Percentiles rank a stretch among this genome's conserved stretches.
Evolutionary conservation across 306 rosid species (phyloP).

Genomic region (Psophocarpus tetragonolobus): DNA sequence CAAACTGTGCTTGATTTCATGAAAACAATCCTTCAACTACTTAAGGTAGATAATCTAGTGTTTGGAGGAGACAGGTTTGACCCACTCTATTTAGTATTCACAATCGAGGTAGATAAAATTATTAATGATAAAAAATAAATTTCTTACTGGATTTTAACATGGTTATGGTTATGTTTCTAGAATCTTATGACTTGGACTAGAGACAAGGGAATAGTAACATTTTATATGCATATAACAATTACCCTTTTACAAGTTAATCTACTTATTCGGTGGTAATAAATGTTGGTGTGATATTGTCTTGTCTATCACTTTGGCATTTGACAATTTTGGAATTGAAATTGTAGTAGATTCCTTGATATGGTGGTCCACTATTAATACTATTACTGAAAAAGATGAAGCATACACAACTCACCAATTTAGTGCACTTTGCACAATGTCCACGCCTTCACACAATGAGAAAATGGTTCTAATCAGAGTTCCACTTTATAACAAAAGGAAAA

Average conservation of each 20-base stretch:
- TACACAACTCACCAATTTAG: neutral
- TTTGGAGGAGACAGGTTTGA: neutral
- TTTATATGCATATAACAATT: neutral
- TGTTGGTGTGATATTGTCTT: neutral
- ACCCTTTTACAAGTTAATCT: neutral
- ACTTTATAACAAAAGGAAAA: neutral
- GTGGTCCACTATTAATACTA: neutral
- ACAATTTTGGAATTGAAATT: neutral
- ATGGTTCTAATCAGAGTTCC: neutral
- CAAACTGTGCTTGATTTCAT: conserved; percentile 24
- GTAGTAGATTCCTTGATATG: neutral
- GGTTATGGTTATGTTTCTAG: neutral
- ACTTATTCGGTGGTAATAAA: neutral
- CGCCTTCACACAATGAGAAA: neutral
- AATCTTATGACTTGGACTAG: neutral
- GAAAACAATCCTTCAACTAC: neutral
- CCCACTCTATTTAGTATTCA: neutral
- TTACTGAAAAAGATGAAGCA: neutral
- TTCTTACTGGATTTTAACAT: neutral
- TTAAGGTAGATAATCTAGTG: neutral
- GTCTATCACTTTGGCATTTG: neutral
- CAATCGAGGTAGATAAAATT: neutral
- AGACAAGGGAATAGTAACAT: neutral
- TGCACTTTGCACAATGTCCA: neutral
- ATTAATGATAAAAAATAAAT: neutral